Conservation (phyloP, 306 rosid species). For the Hippophae rhamnoides region DNA sequence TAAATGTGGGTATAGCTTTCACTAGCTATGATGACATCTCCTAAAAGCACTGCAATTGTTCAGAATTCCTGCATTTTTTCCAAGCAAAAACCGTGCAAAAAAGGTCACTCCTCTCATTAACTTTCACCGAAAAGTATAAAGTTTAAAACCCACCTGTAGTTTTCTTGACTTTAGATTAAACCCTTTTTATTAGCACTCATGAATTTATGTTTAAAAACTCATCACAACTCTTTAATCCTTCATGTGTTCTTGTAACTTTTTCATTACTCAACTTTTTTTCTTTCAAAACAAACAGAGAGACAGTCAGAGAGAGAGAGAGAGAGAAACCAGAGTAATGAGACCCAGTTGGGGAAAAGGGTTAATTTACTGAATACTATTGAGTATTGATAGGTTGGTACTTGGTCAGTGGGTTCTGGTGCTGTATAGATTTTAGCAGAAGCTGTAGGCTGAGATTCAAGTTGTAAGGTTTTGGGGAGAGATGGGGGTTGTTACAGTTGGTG, state of each 20-base stretch:
- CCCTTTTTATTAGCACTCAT: constrained; percentile 40
- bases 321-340: constrained; percentile 17
- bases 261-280: constrained; percentile 25
- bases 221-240: constrained; percentile 32
- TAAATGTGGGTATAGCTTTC: constrained; percentile 31
- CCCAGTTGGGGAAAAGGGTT: constrained; percentile 5
- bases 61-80: constrained; percentile 54
- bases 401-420: constrained; percentile 4
- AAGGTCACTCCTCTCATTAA: constrained; percentile 18
- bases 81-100: constrained; percentile 24
- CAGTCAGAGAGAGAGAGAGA: constrained; percentile 28
- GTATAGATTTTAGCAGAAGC: constrained; percentile 13
- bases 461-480: constrained; percentile 34
- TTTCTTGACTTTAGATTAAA: constrained; percentile 55
- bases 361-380: constrained; percentile 2
- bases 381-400: constrained; percentile 1
- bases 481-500: constrained; percentile 91
- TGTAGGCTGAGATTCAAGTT: neutral
- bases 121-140: constrained; percentile 93
- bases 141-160: constrained; percentile 20
- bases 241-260: constrained; percentile 56
- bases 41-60: constrained; percentile 57
- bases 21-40: constrained; percentile 56
- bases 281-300: constrained; percentile 13
- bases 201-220: constrained; percentile 30